phyloP scores from a whole-genome alignment of 208 protist genomes.

The Acanthamoeba quina region DNA sequence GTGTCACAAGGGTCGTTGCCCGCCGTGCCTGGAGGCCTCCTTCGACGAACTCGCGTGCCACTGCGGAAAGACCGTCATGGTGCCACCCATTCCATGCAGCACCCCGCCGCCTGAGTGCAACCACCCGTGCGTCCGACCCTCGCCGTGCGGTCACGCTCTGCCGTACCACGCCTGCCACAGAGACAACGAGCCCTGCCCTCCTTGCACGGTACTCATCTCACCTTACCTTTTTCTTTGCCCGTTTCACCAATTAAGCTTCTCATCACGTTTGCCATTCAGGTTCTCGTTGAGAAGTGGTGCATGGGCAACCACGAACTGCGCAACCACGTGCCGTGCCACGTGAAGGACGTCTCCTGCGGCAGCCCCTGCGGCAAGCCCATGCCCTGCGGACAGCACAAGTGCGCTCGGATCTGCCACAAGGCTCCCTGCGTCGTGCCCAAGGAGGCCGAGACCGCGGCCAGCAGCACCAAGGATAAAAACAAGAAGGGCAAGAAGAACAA shows the following conservation, averaged over 20 bases:
- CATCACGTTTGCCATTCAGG: conserved; percentile 39
- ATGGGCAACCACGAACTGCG: conserved; percentile 81
- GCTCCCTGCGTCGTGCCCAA: conserved; percentile 73
- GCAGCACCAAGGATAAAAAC: conserved; percentile 48
- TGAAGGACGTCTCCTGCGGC: conserved; percentile 72
- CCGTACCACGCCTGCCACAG: conserved; percentile 81
- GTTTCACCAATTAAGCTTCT: background rate
- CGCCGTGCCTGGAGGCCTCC: conserved; percentile 74
- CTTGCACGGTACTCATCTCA: conserved; percentile 25
- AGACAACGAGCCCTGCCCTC: conserved; percentile 57
- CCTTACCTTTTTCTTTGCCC: background rate
- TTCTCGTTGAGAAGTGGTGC: conserved; percentile 80
- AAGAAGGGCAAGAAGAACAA: conserved; percentile 41
- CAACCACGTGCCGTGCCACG: conserved; percentile 79
- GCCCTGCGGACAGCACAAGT: conserved; percentile 78
- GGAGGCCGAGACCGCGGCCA: conserved; percentile 40
- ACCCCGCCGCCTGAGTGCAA: conserved; percentile 73
- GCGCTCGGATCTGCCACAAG: conserved; percentile 61
- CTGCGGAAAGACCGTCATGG: conserved; percentile 83
- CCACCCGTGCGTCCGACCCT: conserved; percentile 70
- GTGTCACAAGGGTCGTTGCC: conserved; percentile 78
- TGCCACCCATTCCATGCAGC: conserved; percentile 83
- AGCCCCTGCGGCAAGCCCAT: conserved; percentile 80
- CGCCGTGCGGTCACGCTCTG: conserved; percentile 81
- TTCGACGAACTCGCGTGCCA: conserved; percentile 77